These are phyloP conservation scores for Carnegiea gigantea DNA, from an alignment of 179 eudicot species.

Conservation along the genomic window DNA sequence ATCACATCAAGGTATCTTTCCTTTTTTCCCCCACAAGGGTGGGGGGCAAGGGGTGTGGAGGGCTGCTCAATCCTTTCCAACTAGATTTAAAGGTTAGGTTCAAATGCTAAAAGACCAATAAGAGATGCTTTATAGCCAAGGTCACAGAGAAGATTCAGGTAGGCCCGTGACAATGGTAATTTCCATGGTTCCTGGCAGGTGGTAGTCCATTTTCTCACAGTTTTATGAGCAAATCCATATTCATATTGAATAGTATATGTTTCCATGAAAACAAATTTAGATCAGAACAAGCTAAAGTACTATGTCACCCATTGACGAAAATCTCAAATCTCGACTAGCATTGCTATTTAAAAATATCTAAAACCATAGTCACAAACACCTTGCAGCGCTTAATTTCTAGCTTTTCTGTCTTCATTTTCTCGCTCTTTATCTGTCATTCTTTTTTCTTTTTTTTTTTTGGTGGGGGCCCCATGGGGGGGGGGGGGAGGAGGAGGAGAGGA, in stretches of 20 bases:
- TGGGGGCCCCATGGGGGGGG: too few relatives aligned
- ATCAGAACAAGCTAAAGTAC: not conserved
- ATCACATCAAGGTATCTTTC: not conserved
- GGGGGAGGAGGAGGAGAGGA: too few relatives aligned
- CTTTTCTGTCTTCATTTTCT: not conserved
- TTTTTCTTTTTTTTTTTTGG: not conserved
- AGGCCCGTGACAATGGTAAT: not conserved
- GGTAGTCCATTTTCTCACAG: not conserved
- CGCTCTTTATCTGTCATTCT: not conserved
- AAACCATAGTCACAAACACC: not conserved
- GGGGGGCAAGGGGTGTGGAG: too few relatives aligned
- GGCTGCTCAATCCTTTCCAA: not conserved
- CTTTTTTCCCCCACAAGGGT: not conserved
- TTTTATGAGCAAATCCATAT: not conserved
- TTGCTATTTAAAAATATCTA: not conserved
- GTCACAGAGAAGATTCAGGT: not conserved
- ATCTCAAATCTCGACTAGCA: not conserved
- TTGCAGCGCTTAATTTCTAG: not conserved
- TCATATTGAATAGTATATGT: not conserved
- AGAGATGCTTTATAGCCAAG: not conserved
- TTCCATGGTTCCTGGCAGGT: not conserved
- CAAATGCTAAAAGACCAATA: not conserved
- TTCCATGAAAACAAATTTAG: not conserved
- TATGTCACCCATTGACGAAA: not conserved
- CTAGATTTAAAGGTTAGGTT: not conserved